These are phyloP conservation scores for Phytophthora capsici DNA, from an alignment of 352 stramenopile species.

Conservation along the genomic window DNA sequence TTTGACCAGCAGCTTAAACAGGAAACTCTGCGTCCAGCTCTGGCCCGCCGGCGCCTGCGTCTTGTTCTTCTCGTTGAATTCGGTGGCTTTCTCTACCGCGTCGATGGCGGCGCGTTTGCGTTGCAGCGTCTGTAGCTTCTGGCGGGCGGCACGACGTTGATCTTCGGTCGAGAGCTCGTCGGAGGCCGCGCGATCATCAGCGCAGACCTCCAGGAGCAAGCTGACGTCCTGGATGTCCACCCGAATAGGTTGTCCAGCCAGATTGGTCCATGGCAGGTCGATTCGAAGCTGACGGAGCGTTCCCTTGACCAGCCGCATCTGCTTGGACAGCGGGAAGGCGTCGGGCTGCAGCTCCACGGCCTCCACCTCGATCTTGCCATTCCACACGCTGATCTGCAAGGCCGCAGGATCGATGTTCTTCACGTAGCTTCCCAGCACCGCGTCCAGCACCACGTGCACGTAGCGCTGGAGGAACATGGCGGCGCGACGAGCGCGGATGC, in stretches of 20 bases:
- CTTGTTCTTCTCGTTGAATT: conserved; percentile 59
- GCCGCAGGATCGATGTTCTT: conserved; percentile 89
- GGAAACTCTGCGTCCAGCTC: conserved; percentile 78
- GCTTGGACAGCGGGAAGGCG: conserved; percentile 68
- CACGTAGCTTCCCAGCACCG: conserved; percentile 83
- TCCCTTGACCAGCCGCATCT: conserved; percentile 74
- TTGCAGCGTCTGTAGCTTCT: conserved; percentile 67
- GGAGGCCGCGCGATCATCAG: conserved; percentile 27
- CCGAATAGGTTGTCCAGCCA: conserved; percentile 73
- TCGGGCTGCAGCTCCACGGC: conserved; percentile 81
- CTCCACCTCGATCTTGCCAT: conserved; percentile 85
- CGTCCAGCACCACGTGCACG: conserved; percentile 83
- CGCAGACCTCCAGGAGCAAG: conserved; percentile 67
- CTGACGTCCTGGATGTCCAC: conserved; percentile 83
- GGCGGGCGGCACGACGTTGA: conserved; percentile 28
- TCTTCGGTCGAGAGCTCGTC: conserved; percentile 28
- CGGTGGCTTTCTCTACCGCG: conserved; percentile 76
- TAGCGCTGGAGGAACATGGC: conserved; percentile 86
- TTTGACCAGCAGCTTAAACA: conserved; percentile 84
- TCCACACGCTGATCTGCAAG: conserved; percentile 88
- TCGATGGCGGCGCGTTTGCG: conserved; percentile 82
- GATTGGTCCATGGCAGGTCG: conserved; percentile 78
- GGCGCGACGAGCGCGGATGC: not conserved
- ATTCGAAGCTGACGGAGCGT: conserved; percentile 80
- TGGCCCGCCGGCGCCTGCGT: conserved; percentile 13